Evolutionary conservation across 225 moss, liverwort and hornwort genomes (phyloP), one percentile per base, ranked within the genome.

Genomic region (Polytrichum commune): DNA sequence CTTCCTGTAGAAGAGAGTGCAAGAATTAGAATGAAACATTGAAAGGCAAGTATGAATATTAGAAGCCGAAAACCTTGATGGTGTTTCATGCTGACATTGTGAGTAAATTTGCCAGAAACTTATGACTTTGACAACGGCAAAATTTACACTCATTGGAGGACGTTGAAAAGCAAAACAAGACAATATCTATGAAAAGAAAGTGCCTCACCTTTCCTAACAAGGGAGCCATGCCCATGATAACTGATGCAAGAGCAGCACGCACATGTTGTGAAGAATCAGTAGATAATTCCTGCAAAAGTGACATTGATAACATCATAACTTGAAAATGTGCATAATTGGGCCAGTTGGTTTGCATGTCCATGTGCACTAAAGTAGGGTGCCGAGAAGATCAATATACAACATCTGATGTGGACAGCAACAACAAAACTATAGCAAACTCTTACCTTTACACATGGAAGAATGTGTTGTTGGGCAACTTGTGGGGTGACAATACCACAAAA

Each of bases 191-290:
- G 16, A 4, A 46, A 16, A 7, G 22, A 29, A 26, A 67, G 38
- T 68, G 54, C 20, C 85, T 53, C 33, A 90, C 90, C 88, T 96
- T 96, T 69, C 96, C 96, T 76, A 96, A 77, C 60, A 96, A 84
- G 18, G 96, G 96, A 60, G 96, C 96, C 96, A 96, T 96, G 73
- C 96, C 96, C 96, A 96, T 92, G 53, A 96, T 96, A 54, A 96
- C 96, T 22, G 96, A 93, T 71, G 96, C 96, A 66, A 96, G 84
- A 27, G 96, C 96, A 74, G 96, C 93, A 72, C 96, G 96, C 53
- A 96, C 96, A 74, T 96, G 96, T 78, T 96, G 96, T 46, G 96
- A 96, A 46, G 96, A 91, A 89, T 96, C 96, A 66, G 92, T 89
- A 62, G 96, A 92, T 67, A 96, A 87, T 55, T 96, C 96, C 92